Percentiles rank a stretch among this genome's conserved stretches.
These are phyloP conservation scores for Rubroshorea leprosula DNA, from an alignment of 345 rosid genomes.

Conservation along the genomic window DNA sequence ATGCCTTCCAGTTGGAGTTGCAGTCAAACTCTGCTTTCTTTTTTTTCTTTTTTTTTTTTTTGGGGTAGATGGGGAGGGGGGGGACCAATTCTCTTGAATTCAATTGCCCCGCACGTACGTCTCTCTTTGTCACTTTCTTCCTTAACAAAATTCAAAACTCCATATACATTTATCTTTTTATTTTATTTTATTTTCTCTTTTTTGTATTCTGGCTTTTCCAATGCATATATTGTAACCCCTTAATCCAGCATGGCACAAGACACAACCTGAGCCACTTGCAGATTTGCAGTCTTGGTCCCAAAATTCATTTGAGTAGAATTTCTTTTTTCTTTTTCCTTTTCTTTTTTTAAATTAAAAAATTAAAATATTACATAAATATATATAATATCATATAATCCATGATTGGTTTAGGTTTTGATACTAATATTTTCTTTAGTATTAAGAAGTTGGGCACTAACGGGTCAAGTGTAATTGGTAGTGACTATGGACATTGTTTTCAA, in stretches of 20 bases:
- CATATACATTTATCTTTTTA: too few relatives aligned
- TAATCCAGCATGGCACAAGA: conserved; percentile 11
- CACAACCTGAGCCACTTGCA: conserved; percentile 5
- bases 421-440: too few relatives aligned
- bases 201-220: neutral
- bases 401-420: too few relatives aligned
- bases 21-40: conserved; percentile 24
- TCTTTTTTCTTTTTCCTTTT: too few relatives aligned
- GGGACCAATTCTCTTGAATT: neutral
- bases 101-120: conserved; percentile 24
- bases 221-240: conserved; percentile 1
- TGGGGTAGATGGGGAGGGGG: too few relatives aligned
- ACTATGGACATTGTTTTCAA: too few relatives aligned
- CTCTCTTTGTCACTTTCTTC: conserved; percentile 10
- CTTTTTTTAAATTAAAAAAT: too few relatives aligned
- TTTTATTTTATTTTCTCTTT: too few relatives aligned
- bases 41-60: conserved; percentile 26
- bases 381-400: neutral
- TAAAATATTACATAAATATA: too few relatives aligned
- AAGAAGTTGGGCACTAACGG: too few relatives aligned
- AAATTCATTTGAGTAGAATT: neutral
- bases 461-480: too few relatives aligned
- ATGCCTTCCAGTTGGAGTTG: neutral
- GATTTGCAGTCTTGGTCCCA: too few relatives aligned
- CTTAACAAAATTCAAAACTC: neutral